Base-by-base conservation (phyloP, 768 basidiomycete genomes). In the Boletus vermiculosoides region DNA sequence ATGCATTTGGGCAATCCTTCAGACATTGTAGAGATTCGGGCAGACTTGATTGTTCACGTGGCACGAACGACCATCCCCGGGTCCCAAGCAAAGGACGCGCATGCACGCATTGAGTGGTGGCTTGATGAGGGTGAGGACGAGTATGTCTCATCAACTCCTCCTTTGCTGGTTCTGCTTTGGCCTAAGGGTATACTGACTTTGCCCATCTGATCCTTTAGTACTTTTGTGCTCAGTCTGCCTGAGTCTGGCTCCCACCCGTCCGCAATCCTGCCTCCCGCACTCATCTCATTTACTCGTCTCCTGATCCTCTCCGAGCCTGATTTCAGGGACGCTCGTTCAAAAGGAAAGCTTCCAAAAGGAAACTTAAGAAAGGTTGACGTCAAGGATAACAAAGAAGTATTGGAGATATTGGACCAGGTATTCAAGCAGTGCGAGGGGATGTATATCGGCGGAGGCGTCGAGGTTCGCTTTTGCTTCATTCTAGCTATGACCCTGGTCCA, bases 51-150 rank as follows among this genome's bases (percentile, higher is more conserved):
- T 12, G 79, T 91, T 23, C 67, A 76, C 10, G 73, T 73, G 25
- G 67, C 81, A 41, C 58, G 33, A 56, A 59, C 30, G 51, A 59
- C 30, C 36, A 31, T 25, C 8, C 39, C 31, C 5, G 61, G 52
- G 33, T 58, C 40, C 15, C 65, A 73, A 36, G 37, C 18, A 40
- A 44, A 50, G 7, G 54, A 64, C 41, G 22, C 54, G 15, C 47
- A 8, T 16, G 52, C 62, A 5, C 81, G 92, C 39, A 87, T 97
- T 10, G 92, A 98, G 58, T 97, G 91, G 86, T 94, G 94, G 91
- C 75, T 98, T 13, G 93, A 97, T 60, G 82, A 87, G 66, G 90
- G 88, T 3, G 88, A 88, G 20, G 94, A 96, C 61, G 94, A 97
- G 94, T 94, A 66, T 61, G 86, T 76, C 31, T 33, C 39, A 45